phyloP scores from a whole-genome alignment of 106 monocot genomes.

The Dendrobium huoshanense region DNA sequence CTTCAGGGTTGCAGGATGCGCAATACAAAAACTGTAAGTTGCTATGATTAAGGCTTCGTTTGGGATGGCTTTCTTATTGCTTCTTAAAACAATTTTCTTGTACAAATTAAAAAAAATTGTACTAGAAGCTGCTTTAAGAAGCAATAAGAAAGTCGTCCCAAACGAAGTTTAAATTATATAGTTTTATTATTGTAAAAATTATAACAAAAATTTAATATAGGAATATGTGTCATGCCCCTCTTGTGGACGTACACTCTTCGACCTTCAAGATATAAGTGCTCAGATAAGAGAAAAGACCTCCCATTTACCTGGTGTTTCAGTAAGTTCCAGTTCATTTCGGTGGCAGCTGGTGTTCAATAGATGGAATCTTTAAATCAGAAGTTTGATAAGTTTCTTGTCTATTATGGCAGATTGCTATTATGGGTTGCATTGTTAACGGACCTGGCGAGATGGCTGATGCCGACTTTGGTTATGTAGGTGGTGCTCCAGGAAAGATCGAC shows the following conservation, averaged over 20 bases:
- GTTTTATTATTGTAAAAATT: background rate
- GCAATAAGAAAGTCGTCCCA: too few relatives aligned
- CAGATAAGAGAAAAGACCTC: slow-evolving; percentile 95
- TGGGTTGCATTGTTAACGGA: slow-evolving; percentile 99
- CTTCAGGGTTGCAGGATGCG: slow-evolving; percentile 99
- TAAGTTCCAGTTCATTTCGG: slow-evolving; percentile 19
- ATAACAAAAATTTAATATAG: slow-evolving; percentile 30
- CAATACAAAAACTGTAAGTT: slow-evolving; percentile 95
- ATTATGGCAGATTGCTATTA: slow-evolving; percentile 84
- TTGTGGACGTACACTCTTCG: slow-evolving; percentile 94
- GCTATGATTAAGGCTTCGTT: background rate
- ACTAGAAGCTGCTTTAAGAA: too few relatives aligned
- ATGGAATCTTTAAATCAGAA: background rate
- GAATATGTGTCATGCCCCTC: slow-evolving; percentile 99
- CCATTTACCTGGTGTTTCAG: slow-evolving; percentile 94
- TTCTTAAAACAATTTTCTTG: too few relatives aligned
- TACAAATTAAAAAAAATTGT: too few relatives aligned
- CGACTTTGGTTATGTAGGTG: slow-evolving; percentile 98
- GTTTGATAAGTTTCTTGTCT: background rate
- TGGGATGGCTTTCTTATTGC: too few relatives aligned
- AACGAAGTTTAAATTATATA: background rate
- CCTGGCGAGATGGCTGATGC: slow-evolving; percentile 99
- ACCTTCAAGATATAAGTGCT: slow-evolving; percentile 95
- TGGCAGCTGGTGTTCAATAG: background rate
- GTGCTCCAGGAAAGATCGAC: slow-evolving; percentile 97